Evolutionary conservation across 805 yeast species (phyloP), one percentile per base, ranked within the genome.

Genomic region (Candida boleticola): DNA sequence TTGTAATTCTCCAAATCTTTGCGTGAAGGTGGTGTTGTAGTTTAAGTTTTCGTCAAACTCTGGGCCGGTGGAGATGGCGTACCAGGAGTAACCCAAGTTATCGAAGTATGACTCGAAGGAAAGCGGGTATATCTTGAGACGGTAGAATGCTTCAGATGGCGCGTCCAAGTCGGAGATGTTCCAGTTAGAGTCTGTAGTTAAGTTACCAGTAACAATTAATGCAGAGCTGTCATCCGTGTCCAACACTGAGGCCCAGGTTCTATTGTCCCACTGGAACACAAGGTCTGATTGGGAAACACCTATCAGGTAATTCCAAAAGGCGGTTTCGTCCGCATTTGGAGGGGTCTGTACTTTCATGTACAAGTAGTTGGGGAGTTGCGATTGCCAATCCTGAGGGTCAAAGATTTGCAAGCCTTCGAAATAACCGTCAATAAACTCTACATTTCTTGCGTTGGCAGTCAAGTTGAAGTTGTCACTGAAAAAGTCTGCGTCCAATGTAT

Each of bases 181-280:
- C 27, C 27, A 23, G 10, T 7, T 7, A 7, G 27, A 7, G 27
- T 23, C 27, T 23, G 27, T 23, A 3, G 68, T 57, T 46, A 77
- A 71, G 49, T 74, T 73, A 2, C 81, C 81, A 0, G 90, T 82
- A 17, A 78, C 77, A 26, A 89, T 66, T 45, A 87, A 64, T 0
- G 85, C 89, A 27, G 86, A 76, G 14, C 71, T 66, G 52, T 77
- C 76, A 61, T 87, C 96, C 0, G 89, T 65, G 56, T 88, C 96
- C 1, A 85, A 76, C 14, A 84, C 63, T 27, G 60, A 52, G 0
- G 80, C 73, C 76, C 80, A 75, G 9, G 78, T 56, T 14, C 77
- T 64, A 34, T 69, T 66, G 57, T 83, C 89, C 85, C 87, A 84
- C 54, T 83, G 87, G 51, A 77, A 84, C 1, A 79, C 79, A 49